These are phyloP conservation scores for Penicillium lagena DNA, from an alignment of 495 filamentous ascomycete species.

Conservation along the genomic window DNA sequence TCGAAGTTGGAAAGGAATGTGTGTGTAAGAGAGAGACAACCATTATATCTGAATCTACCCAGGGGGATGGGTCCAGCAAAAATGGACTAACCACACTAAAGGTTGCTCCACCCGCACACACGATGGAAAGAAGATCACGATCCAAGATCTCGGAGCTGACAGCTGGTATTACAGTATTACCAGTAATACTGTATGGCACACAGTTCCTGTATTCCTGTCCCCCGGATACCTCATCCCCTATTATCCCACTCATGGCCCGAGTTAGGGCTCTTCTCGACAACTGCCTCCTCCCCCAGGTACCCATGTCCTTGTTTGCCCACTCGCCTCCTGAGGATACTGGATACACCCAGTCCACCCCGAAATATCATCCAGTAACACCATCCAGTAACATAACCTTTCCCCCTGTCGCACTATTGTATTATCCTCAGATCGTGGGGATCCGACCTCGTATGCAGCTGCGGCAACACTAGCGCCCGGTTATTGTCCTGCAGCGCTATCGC, in stretches of 20 bases:
- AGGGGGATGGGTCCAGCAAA: slow-evolving; percentile 37
- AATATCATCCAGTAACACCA: too few relatives aligned
- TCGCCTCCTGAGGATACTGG: too few relatives aligned
- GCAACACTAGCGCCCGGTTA: not conserved
- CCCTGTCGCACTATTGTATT: slow-evolving; percentile 9
- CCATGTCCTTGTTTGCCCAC: too few relatives aligned
- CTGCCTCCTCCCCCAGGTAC: too few relatives aligned
- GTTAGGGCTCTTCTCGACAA: too few relatives aligned
- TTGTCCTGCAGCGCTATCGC: too few relatives aligned
- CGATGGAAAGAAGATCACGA: slow-evolving; percentile 42
- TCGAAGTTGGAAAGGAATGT: slow-evolving; percentile 1
- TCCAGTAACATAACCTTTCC: too few relatives aligned
- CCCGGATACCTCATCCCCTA: too few relatives aligned
- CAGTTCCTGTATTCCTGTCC: too few relatives aligned
- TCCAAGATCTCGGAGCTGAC: slow-evolving; percentile 45
- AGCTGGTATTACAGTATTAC: slow-evolving; percentile 13
- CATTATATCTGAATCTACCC: slow-evolving; percentile 24
- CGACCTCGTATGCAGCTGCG: not conserved
- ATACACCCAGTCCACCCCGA: too few relatives aligned
- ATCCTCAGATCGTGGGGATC: not conserved
- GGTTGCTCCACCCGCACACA: slow-evolving; percentile 29
- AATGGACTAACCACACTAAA: slow-evolving; percentile 14
- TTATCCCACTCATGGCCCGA: too few relatives aligned
- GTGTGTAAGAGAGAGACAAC: slow-evolving; percentile 12
- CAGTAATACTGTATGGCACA: too few relatives aligned